Percentiles rank a stretch among this genome's conserved stretches.
These are phyloP conservation scores for Letharia lupina DNA, from an alignment of 495 filamentous ascomycete species.

Conservation along the genomic window DNA sequence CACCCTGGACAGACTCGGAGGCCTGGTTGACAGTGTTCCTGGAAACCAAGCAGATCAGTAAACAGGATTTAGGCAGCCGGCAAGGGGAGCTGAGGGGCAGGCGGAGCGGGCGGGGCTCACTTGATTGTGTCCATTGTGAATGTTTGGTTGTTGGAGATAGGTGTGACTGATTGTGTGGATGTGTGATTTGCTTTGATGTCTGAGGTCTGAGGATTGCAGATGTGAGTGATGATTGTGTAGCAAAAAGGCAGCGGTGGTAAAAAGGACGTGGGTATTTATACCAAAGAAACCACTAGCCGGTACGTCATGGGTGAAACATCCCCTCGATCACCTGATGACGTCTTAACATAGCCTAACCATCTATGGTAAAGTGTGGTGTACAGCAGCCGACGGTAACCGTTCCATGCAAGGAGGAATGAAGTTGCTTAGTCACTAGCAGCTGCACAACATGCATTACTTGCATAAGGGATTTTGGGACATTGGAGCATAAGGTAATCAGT, in stretches of 20 bases:
- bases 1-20: conserved; percentile 49
- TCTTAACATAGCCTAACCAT: neutral
- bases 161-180: conserved; percentile 18
- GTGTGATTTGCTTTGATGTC: neutral
- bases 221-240: neutral
- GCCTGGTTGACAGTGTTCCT: conserved; percentile 56
- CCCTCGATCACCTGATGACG: neutral
- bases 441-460: conserved; percentile 1
- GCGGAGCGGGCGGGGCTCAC: conserved; percentile 10
- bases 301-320: conserved; percentile 7
- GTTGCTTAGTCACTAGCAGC: neutral
- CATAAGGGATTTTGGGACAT: neutral
- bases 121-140: conserved; percentile 26
- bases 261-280: neutral
- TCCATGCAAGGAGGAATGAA: neutral
- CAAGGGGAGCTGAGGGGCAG: neutral
- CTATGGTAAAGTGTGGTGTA: neutral
- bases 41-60: conserved; percentile 1
- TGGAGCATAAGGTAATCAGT: too few species aligned
- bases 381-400: neutral
- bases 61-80: neutral
- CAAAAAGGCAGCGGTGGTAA: neutral
- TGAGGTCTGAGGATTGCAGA: neutral
- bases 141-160: conserved; percentile 20
- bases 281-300: neutral